phyloP scores from a whole-genome alignment of 2,329 filamentous ascomycete genomes.

The Pyrenophora graminea region DNA sequence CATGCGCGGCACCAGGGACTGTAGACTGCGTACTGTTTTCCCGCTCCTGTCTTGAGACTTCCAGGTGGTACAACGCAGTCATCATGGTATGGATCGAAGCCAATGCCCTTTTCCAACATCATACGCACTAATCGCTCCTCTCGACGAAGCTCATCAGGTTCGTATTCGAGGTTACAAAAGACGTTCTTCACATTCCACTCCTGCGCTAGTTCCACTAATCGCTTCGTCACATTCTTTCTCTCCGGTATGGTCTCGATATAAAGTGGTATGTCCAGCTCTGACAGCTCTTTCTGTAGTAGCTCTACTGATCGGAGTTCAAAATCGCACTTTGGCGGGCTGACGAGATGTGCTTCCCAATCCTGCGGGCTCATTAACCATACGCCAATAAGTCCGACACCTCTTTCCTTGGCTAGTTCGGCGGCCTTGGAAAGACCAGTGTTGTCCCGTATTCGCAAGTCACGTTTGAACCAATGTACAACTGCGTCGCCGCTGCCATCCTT shows the following conservation, averaged over 20 bases:
- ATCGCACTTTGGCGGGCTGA: constrained; percentile 73
- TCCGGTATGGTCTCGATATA: constrained; percentile 72
- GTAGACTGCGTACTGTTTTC: constrained; percentile 83
- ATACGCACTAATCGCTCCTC: constrained; percentile 69
- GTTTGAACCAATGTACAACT: constrained; percentile 90
- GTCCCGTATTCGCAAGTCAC: constrained; percentile 73
- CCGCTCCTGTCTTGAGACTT: constrained; percentile 65
- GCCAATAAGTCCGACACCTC: constrained; percentile 72
- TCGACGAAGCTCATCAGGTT: constrained; percentile 83
- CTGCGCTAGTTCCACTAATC: constrained; percentile 67
- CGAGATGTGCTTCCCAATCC: constrained; percentile 81
- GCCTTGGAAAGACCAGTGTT: constrained; percentile 74
- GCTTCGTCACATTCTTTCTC: constrained; percentile 63
- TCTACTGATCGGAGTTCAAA: constrained; percentile 76
- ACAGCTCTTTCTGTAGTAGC: constrained; percentile 68
- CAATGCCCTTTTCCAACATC: constrained; percentile 66
- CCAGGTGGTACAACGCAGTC: constrained; percentile 82
- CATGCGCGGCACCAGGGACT: constrained; percentile 80
- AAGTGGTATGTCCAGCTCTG: constrained; percentile 74
- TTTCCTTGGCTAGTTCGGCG: constrained; percentile 66
- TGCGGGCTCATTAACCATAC: constrained; percentile 82
- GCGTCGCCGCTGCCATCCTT: constrained; percentile 53
- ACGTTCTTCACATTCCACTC: constrained; percentile 76
- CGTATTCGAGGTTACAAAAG: constrained; percentile 86
- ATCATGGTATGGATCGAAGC: constrained; percentile 76